Evolutionary conservation across 2,329 filamentous ascomycete species (phyloP), one percentile per base, ranked within the genome.

Genomic region (Hypoxylon sp.): DNA sequence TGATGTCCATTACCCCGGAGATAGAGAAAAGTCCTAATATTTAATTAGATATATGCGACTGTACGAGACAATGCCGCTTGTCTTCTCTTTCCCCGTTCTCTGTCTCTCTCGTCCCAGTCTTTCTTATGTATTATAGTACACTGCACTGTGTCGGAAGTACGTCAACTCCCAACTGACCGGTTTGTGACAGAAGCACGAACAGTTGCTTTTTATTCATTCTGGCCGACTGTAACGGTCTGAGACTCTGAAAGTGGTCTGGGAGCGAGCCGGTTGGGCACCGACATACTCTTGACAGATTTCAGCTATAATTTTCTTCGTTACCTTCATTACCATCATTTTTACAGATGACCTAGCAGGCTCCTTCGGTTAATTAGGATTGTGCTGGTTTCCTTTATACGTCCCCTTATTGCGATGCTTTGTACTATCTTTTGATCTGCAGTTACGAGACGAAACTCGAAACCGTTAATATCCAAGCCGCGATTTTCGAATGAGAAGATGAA

Each of bases 131-230:
- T 52, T 46, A 36, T 49, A 38, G 43, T 63, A 36, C 55, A 36
- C 38, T 63, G 46, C 56, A 36, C 46, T 32, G 17, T 58, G 50
- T 57, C 17, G 36, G 19, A 49, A 60, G 53, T 30, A 45, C 14
- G 62, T 43, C 46, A 57, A 57, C 13, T 38, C 14, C 53, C 50
- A 49, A 43, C 28, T 49, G 50, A 55, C 25, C 41, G 25, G 46
- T 30, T 56, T 67, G 53, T 63, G 64, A 57, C 50, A 59, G 17
- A 62, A 14, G 46, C 56, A 60, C 36, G 34, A 62, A 36, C 58
- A 25, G 49, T 70, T 68, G 65, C 68, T 68, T 70, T 65, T 67
- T 60, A 49, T 53, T 38, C 30, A 53, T 32, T 61, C 48, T 55
- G 48, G 36, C 32, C 49, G 48, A 65, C 30, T 62, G 53, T 46